Base-by-base conservation (phyloP, 306 rosid genomes). In the Dryas alaskensis region DNA sequence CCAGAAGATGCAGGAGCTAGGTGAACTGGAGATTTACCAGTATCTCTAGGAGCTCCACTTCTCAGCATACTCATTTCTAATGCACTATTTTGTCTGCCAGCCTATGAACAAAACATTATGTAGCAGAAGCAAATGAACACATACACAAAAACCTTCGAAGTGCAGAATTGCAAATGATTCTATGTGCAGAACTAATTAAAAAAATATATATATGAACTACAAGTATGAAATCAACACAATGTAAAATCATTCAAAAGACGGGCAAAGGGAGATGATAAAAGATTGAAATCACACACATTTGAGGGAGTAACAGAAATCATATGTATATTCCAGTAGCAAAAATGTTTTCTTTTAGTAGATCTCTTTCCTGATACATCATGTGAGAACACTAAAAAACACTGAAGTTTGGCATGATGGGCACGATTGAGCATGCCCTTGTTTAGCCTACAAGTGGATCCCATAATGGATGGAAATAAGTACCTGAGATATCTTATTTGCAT, bases 21-120 rank as follows among this genome's bases (percentile, higher is more conserved):
- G 58, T 87, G 75, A 78, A 82, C 75, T 16, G 96, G 78, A 70
- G 96, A 86, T 78, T 92, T 95, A 67, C 98, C 99, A 8, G 90
- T 75, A 76, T 95, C 97, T 86, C 97, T 87, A 73, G 92, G 65
- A 65, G 77, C 86, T 67, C 77, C 80, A 70, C 85, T 82, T 80
- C 96, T 86, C 72, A 73, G 85, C 87, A 93, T 73, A 76, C 81
- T 63, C 81, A 78, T 81, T 70, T 89, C 96, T 44, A 87, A 79
- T 52, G 73, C 81, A 79, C 78, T 94, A 74, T 69, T 90, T 79
- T 90, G 92, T 88, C 93, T 86, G 48, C 87, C 88, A 83, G 77
- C 80, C 99, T 95, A 80, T 77, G 75, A 65, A 81, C 39, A 82
- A 80, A 86, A 67, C 46, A 80, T 62, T 76, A 42, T n/a, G 83